Evolutionary conservation across 805 yeast genomes (phyloP), one percentile per base, ranked within the genome.

Genomic region (Lipomyces spencermartinsiae): DNA sequence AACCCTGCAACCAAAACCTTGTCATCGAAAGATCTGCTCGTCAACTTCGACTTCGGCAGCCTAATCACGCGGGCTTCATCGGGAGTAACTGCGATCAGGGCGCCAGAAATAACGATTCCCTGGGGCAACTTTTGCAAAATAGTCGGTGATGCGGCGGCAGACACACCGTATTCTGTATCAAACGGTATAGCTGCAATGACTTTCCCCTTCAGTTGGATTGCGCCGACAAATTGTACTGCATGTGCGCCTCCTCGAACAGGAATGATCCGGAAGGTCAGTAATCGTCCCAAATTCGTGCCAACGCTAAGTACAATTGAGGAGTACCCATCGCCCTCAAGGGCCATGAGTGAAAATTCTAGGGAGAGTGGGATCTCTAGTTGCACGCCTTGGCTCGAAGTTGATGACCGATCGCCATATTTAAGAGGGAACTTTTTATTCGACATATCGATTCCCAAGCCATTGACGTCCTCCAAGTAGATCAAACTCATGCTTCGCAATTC

Each of bases 211-310:
- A 85, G 85, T 53, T 83, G 83, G 5, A 84, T 78, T 0, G 79
- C 76, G 53, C 82, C 88, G 7, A 85, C 81, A 66, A 83, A 83
- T 33, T 83, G 83, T 0, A 87, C 90, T 35, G 81, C 79, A 75
- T 87, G 92, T 61, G 87, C 81, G 0, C 94, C 95, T 58, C 83
- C 78, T 0, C 83, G 80, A 56, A 83, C 84, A 0, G 97, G 97
- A 3, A 87, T 76, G 1, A 93, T 78, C 74, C 88, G 87, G 78
- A 84, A 91, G 0, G 87, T 83, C 34, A 89, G 69, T 12, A 92
- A 75, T 65, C 91, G 90, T 19, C 98, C 98, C 16, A 80, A 79
- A 65, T 86, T 85, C 0, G 97, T 90, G 31, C 98, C 98, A 12
- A 88, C 90, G 31, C 86, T 78, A 78, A 93, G 78, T 33, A 91